phyloP scores from a whole-genome alignment of 23 red algal genomes.

The Cyanidioschyzon merolae region DNA sequence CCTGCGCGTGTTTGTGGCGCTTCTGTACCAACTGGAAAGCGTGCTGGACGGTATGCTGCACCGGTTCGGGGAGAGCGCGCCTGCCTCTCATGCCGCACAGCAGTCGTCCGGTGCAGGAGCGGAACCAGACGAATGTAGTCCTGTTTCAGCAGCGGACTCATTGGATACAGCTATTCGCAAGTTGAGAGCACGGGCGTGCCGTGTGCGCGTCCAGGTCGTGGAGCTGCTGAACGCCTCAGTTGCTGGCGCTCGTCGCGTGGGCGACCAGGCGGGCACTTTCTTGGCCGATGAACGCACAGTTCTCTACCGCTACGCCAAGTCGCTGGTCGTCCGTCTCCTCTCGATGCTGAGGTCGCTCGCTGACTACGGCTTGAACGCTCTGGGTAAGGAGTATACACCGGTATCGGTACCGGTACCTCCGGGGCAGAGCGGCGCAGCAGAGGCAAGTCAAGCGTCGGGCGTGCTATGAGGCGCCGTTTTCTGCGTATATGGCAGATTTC shows the following conservation, averaged over 20 bases:
- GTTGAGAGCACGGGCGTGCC: background rate
- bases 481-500: too few relatives aligned
- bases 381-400: background rate
- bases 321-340: background rate
- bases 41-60: background rate
- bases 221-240: background rate
- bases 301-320: background rate
- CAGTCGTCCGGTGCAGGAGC: background rate
- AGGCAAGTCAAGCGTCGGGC: background rate
- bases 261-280: background rate
- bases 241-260: background rate
- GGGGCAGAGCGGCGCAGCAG: too few relatives aligned
- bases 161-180: background rate
- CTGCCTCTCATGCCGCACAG: background rate
- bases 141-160: background rate
- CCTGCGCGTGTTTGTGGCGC: background rate
- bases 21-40: background rate
- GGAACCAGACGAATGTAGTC: background rate
- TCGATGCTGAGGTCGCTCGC: background rate
- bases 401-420: too few relatives aligned
- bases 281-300: background rate
- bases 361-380: background rate
- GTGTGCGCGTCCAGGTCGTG: background rate
- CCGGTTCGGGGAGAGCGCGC: background rate
- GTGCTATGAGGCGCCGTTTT: background rate